Conservation (phyloP, 495 filamentous ascomycete species). For the Penicillium malachiteum region DNA sequence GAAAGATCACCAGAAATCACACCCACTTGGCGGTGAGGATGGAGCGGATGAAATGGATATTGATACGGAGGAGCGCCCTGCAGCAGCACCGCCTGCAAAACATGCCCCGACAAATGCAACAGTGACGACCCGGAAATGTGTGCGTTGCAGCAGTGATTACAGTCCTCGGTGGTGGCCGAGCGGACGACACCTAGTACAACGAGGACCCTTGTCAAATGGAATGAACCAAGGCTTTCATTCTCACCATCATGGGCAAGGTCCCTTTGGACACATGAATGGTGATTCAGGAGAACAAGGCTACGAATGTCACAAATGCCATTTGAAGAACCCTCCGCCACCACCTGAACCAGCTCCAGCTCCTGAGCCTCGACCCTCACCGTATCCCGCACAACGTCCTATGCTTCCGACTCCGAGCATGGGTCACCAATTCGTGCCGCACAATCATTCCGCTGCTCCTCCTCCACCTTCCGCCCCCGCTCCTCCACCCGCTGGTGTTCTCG, state of each 20-base stretch:
- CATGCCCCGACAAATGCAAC: constrained; percentile 6
- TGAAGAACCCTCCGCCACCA: constrained; percentile 35
- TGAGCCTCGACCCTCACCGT: constrained; percentile 39
- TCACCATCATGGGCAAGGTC: constrained; percentile 16
- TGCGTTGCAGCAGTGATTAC: constrained; percentile 37
- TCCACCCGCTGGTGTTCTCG: constrained; percentile 26
- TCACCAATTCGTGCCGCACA: constrained; percentile 33
- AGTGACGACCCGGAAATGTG: constrained; percentile 34
- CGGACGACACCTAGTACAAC: constrained; percentile 25
- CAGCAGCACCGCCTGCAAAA: constrained; percentile 4
- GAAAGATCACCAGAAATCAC: constrained; percentile 32
- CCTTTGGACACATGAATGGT: constrained; percentile 34
- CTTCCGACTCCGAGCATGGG: constrained; percentile 35
- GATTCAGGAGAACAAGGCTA: constrained; percentile 27
- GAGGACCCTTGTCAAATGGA: constrained; percentile 36
- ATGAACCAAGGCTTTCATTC: constrained; percentile 5
- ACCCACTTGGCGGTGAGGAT: constrained; percentile 22
- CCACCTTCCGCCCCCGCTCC: constrained; percentile 4
- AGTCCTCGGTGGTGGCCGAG: constrained; percentile 48
- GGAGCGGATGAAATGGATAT: constrained; percentile 36
- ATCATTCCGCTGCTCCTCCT: constrained; percentile 17
- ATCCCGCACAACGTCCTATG: constrained; percentile 32
- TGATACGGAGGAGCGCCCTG: constrained; percentile 31
- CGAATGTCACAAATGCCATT: constrained; percentile 55
- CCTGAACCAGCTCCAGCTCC: constrained; percentile 18